phyloP scores from a whole-genome alignment of 805 yeast species.

The Pichia kluyveri region DNA sequence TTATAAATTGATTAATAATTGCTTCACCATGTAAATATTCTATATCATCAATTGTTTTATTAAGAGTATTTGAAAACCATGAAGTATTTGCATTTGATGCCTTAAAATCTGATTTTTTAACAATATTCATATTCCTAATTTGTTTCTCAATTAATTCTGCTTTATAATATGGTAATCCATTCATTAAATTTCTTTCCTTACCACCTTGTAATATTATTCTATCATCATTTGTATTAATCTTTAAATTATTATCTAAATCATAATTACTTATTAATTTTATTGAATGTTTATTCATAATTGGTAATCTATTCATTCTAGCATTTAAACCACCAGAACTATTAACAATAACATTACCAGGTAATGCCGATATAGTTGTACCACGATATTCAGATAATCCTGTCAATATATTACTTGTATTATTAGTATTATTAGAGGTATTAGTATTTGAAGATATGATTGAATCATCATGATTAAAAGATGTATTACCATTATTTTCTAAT shows the following conservation, averaged over 20 bases:
- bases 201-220: slow-evolving; percentile 1
- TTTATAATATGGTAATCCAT: slow-evolving; percentile 38
- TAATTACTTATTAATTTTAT: slow-evolving; percentile 6
- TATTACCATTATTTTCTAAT: not conserved
- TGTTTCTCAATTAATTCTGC: slow-evolving; percentile 18
- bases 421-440: not conserved
- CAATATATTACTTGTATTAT: slow-evolving; percentile 15
- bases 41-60: slow-evolving; percentile 33
- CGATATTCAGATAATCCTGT: slow-evolving; percentile 18
- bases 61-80: slow-evolving; percentile 18
- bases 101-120: slow-evolving; percentile 22
- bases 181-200: slow-evolving; percentile 18
- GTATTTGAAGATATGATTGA: not conserved
- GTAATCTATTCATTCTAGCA: slow-evolving; percentile 22
- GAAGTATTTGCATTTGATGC: slow-evolving; percentile 20
- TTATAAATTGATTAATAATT: slow-evolving; percentile 34
- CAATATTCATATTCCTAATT: slow-evolving; percentile 17
- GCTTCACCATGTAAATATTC: slow-evolving; percentile 43
- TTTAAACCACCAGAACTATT: slow-evolving; percentile 19
- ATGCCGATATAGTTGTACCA: slow-evolving; percentile 13
- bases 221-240: not conserved
- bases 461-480: too few relatives aligned
- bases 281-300: slow-evolving; percentile 13
- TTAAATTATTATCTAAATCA: slow-evolving; percentile 5
- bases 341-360: slow-evolving; percentile 17